Percentiles rank a stretch among this genome's conserved stretches.
Evolutionary conservation across 148 eudicot species (phyloP).

Genomic region (Silene conica): DNA sequence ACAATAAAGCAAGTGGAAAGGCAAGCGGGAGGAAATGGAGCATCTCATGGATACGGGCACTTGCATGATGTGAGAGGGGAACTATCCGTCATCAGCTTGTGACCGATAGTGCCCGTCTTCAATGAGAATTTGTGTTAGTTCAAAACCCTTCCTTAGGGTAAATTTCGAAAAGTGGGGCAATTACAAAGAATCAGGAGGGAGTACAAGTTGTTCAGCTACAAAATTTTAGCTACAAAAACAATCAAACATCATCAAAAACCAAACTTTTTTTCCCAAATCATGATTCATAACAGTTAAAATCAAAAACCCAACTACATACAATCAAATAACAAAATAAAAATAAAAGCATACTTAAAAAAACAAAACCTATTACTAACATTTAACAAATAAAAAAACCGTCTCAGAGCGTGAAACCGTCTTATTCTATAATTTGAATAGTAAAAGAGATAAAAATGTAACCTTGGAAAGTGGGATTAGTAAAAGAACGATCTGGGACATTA

Average conservation of each 20-base stretch:
- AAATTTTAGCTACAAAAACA: constrained; percentile 21
- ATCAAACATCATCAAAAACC: neutral
- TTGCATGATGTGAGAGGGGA: too few species aligned
- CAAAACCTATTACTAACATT: constrained; percentile 4
- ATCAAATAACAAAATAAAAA: constrained; percentile 7
- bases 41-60: too few species aligned
- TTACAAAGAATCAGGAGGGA: too few species aligned
- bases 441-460: constrained; percentile 36
- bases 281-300: too few species aligned
- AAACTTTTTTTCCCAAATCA: neutral
- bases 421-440: too few species aligned
- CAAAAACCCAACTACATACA: neutral
- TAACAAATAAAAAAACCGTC: neutral
- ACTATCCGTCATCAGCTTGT: too few species aligned
- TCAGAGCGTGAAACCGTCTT: neutral
- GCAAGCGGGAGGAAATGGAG: too few species aligned
- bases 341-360: neutral
- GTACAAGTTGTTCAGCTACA: neutral
- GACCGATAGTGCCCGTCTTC: too few species aligned
- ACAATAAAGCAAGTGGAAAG: too few species aligned
- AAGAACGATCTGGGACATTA: constrained; percentile 38
- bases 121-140: too few species aligned
- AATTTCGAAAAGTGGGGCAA: too few species aligned
- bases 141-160: neutral
- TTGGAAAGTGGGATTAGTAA: constrained; percentile 50